A percentile compares a stretch with the other conserved stretches of the same genome.
These are phyloP conservation scores for Pythium brassicae DNA, from an alignment of 352 stramenopile species.

Conservation along the genomic window DNA sequence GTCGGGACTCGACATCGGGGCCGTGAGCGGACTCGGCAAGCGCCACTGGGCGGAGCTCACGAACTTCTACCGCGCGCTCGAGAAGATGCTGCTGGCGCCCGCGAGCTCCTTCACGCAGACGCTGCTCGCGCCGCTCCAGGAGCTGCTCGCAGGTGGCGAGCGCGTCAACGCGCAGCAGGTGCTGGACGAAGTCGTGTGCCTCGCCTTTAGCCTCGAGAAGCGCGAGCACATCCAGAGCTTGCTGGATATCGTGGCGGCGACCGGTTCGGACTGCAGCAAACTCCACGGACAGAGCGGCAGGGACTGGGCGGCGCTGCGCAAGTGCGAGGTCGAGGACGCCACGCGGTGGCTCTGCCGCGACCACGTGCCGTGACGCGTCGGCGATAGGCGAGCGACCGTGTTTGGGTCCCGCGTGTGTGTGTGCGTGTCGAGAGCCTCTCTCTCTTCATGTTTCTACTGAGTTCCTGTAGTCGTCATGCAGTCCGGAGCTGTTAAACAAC, in stretches of 20 bases:
- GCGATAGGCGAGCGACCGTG: neutral
- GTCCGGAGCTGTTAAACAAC: too few relatives aligned
- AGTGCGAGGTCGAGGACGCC: slow-evolving; percentile 26
- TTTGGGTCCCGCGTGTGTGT: neutral
- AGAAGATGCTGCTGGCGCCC: slow-evolving; percentile 44
- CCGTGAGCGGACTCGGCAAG: slow-evolving; percentile 35
- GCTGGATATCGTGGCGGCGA: slow-evolving; percentile 37
- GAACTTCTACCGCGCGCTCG: slow-evolving; percentile 53
- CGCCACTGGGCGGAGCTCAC: slow-evolving; percentile 49
- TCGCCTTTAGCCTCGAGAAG: slow-evolving; percentile 62
- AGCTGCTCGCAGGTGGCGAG: slow-evolving; percentile 36
- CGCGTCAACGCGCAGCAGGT: slow-evolving; percentile 31
- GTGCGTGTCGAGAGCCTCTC: too few relatives aligned
- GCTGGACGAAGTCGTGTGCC: slow-evolving; percentile 42
- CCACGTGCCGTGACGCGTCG: slow-evolving; percentile 11
- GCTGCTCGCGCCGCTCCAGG: slow-evolving; percentile 47
- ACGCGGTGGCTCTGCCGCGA: slow-evolving; percentile 47
- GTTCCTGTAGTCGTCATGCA: too few relatives aligned
- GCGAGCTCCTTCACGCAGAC: slow-evolving; percentile 48
- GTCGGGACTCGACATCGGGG: slow-evolving; percentile 23
- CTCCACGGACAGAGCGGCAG: neutral
- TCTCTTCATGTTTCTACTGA: too few relatives aligned
- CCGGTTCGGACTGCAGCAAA: neutral
- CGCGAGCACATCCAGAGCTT: slow-evolving; percentile 55
- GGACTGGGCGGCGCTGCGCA: slow-evolving; percentile 35